phyloP scores from a whole-genome alignment of 83 land plant genomes.

The Picea mariana region DNA sequence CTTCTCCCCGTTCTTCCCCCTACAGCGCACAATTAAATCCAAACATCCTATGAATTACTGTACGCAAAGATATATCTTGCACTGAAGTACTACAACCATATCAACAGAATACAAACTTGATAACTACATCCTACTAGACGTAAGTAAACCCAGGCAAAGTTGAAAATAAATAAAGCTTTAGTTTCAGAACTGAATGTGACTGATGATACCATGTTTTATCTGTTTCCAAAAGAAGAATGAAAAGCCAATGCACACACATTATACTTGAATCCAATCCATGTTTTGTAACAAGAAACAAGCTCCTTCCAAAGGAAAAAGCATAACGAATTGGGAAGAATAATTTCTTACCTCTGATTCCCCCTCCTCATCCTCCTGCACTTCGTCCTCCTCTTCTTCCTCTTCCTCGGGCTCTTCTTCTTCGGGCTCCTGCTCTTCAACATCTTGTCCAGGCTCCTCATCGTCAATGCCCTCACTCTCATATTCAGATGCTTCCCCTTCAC shows the following conservation, averaged over 20 bases:
- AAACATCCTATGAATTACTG: not conserved
- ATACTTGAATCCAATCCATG: not conserved
- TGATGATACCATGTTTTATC: not conserved
- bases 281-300: not conserved
- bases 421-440: slow-evolving; percentile 53
- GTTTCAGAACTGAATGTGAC: not conserved
- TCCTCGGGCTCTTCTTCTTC: slow-evolving; percentile 60
- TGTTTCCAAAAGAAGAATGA: not conserved
- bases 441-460: slow-evolving; percentile 39
- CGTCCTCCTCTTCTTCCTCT: slow-evolving; percentile 51
- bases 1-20: slow-evolving; percentile 60
- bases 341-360: slow-evolving; percentile 45
- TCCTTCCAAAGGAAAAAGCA: not conserved
- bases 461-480: slow-evolving; percentile 82
- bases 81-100: not conserved
- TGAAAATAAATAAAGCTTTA: not conserved
- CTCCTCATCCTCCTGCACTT: slow-evolving; percentile 40
- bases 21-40: not conserved
- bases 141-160: not conserved
- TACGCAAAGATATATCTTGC: not conserved
- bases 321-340: not conserved
- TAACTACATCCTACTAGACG: not conserved
- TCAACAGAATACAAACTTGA: not conserved
- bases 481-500: slow-evolving; percentile 83
- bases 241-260: not conserved